Percentiles rank a stretch among this genome's conserved stretches.
Evolutionary conservation across 768 basidiomycete genomes (phyloP).

Genomic region (Exidia glandulosa): DNA sequence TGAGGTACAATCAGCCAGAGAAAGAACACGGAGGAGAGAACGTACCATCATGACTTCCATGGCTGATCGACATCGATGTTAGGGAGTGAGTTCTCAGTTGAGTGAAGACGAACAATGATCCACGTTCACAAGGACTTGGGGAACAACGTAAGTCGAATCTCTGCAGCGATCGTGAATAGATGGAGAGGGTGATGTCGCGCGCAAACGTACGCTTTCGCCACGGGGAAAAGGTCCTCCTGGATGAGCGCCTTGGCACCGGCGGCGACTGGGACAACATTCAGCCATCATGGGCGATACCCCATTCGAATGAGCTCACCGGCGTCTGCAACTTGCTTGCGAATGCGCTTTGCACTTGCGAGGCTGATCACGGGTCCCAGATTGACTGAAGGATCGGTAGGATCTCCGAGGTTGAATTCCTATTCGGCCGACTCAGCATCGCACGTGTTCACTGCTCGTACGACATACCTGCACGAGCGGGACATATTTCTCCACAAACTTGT

Average conservation of each 20-base stretch:
- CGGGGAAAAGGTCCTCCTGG: constrained; percentile 51
- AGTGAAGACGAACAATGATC: constrained; percentile 56
- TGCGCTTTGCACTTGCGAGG: constrained; percentile 70
- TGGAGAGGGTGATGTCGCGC: neutral
- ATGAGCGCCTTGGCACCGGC: constrained; percentile 74
- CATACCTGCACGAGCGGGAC: constrained; percentile 63
- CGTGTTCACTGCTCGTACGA: neutral
- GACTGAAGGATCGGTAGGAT: constrained; percentile 62
- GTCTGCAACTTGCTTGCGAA: constrained; percentile 77
- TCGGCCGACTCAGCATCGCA: neutral
- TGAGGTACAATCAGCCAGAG: constrained; percentile 13
- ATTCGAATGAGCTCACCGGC: constrained; percentile 43
- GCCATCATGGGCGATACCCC: neutral
- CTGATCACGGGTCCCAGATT: constrained; percentile 92
- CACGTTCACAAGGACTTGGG: constrained; percentile 84
- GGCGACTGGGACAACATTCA: constrained; percentile 40
- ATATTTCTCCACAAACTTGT: constrained; percentile 63
- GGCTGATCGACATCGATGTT: constrained; percentile 26
- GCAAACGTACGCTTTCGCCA: constrained; percentile 49
- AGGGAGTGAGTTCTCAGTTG: neutral
- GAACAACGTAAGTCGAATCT: constrained; percentile 79
- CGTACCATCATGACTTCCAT: constrained; percentile 89
- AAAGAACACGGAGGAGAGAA: neutral
- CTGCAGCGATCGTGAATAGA: constrained; percentile 23
- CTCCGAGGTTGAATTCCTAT: constrained; percentile 75